Evolutionary conservation across 2,329 filamentous ascomycete species (phyloP), one percentile per base, ranked within the genome.

Genomic region (Ascochyta rabiei): DNA sequence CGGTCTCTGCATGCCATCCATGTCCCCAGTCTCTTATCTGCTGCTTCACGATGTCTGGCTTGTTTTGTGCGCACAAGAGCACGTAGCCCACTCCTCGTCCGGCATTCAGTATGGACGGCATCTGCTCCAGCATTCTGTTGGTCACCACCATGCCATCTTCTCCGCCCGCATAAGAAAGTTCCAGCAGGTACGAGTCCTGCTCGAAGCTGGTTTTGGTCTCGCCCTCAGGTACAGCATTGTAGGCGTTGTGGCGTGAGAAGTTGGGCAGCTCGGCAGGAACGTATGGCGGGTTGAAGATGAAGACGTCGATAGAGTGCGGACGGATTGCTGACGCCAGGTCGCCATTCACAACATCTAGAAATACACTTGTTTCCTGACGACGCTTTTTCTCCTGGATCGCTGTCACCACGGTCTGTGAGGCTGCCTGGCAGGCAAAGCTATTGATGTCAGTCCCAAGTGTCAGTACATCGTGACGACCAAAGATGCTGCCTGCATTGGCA

Each of bases 211-310:
- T 70, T n/a, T 64, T 61, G 10, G 58, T 54, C 33, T 67, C 49
- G 28, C 66, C 66, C 7, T 59, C 30, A 6, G 62, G 57, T 12
- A 69, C 28, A 6, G 56, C 47, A 39, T 75, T 74, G 60, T 70
- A 75, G 16, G 48, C 53, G 16, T 63, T 56, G 51, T 77, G 75
- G 41, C 66, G 64, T 5, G 82, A 76, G 31, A 83, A 75, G 21
- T 76, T 72, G 1, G 93, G 93, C 55, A 96, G 77, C 23, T 88
- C 83, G 2, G 93, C 96, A 2, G 95, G 95, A 13, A 99, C 95
- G 72, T 99, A 99, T 0, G 95, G 95, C 48, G 95, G 95, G 72
- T 99, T 99, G 82, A 98, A 99, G 24, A 99, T 83, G 59, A 99
- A 82, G 10, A 99, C 83, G 71, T 99, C 95, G 5, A 96, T 83